Evolutionary conservation across 208 protist species (phyloP), one percentile per base, ranked within the genome.

Genomic region (Balamuthia mandrillaris): DNA sequence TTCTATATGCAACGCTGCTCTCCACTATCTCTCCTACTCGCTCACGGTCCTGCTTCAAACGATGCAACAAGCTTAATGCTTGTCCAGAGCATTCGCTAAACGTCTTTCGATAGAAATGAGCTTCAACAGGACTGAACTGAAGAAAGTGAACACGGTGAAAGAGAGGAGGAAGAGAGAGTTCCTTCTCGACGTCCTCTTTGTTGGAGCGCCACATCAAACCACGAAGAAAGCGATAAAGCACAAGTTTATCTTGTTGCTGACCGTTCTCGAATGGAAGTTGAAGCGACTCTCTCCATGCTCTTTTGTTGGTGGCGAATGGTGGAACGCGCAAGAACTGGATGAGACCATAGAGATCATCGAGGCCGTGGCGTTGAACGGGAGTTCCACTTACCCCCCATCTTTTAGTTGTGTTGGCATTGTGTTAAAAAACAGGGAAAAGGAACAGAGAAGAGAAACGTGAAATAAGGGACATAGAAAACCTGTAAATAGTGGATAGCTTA

Each of bases 271-370:
- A 81, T 14, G 72, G 72, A 6, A 81, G 42, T 49, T 81, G 72
- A 27, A 81, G 45, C 35, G 45, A 81, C 29, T 81, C 29, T 1
- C 72, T 21, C 72, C 72, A 81, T 31, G 60, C 35, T 12, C n/a
- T n/a, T n/a, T n/a, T 37, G 24, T 21, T 2, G 44, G 3, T 58
- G 47, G 52, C 72, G 35, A 61, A 81, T 12, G 72, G 72, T 37
- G n/a, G 5, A 6, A 60, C 33, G 45, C 52, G 6, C 1, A 90
- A 9, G 29, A 88, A 90, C 27, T 74, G 33, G 33, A 90, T 35
- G n/a, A 90, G 16, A 0, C 74, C 61, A 81, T 66, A 75, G 7
- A 90, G 66, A 49, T 90, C 87, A 49, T 85, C 54, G 2, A 90
- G 45, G 29, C 61, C 61, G 29, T 39, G 39, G 35, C 72, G n/a